These are phyloP conservation scores for Eimeria falciformis DNA, from an alignment of 169 alveolate species.

Conservation along the genomic window DNA sequence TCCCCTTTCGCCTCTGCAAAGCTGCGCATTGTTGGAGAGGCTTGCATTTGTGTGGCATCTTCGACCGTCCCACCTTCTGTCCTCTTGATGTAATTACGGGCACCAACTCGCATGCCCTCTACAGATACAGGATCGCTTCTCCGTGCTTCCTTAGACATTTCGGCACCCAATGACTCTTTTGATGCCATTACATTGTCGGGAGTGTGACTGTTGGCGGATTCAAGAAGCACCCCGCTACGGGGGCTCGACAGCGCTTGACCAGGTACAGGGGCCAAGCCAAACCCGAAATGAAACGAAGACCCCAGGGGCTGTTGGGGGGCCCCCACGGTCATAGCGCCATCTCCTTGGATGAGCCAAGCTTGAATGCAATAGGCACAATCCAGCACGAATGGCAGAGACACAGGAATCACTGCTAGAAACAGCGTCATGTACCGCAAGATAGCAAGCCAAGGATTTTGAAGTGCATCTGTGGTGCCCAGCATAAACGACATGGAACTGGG, in stretches of 20 bases:
- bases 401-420: constrained; percentile 43
- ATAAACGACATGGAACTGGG: constrained; percentile 52
- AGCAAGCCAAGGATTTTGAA: constrained; percentile 67
- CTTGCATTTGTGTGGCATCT: no score
- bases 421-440: constrained; percentile 46
- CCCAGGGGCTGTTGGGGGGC: constrained; percentile 36
- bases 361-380: constrained; percentile 45
- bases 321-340: constrained; percentile 1
- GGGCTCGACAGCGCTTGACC: not conserved
- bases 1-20: constrained; percentile 29
- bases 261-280: not conserved
- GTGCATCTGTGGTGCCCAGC: constrained; percentile 52
- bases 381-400: constrained; percentile 46
- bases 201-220: not conserved
- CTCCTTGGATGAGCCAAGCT: constrained; percentile 24
- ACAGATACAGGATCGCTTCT: no score
- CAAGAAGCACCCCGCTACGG: not conserved
- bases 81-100: not conserved
- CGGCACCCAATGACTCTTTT: not conserved
- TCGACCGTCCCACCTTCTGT: not conserved
- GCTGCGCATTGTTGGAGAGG: not conserved
- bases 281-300: not conserved
- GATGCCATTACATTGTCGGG: not conserved
- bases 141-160: not conserved
- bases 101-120: not conserved